phyloP scores from a whole-genome alignment of 345 rosid species.

The Euphorbia pulcherrima region DNA sequence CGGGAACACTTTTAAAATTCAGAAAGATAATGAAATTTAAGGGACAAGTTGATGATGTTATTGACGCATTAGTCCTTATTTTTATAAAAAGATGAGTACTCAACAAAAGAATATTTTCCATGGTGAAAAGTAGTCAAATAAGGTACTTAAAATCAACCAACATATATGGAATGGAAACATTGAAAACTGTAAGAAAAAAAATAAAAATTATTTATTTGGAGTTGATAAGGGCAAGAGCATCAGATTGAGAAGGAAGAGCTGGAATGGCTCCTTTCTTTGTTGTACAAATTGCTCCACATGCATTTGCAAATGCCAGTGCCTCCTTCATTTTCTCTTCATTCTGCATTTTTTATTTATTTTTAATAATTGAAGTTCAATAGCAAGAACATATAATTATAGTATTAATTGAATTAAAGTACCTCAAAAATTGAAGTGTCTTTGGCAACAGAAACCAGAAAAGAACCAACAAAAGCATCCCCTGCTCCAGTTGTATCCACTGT shows the following conservation, averaged over 20 bases:
- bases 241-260: not conserved
- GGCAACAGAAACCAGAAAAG: slow-evolving; percentile 37
- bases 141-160: not conserved
- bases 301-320: not conserved
- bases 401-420: not conserved
- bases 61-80: too few species aligned
- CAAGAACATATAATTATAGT: too few species aligned
- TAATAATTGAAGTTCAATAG: too few species aligned
- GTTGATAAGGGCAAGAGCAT: not conserved
- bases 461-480: slow-evolving; percentile 66
- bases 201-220: not conserved
- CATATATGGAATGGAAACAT: not conserved
- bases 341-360: not conserved
- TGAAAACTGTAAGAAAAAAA: not conserved
- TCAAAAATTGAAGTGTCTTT: slow-evolving; percentile 31
- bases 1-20: too few species aligned
- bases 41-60: too few species aligned
- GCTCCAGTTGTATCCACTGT: slow-evolving; percentile 67
- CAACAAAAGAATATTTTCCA: not conserved
- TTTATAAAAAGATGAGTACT: not conserved
- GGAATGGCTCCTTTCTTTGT: not conserved
- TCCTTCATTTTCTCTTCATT: not conserved
- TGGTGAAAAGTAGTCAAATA: not conserved
- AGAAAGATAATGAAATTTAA: too few species aligned
- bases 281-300: slow-evolving; percentile 4